Base-by-base conservation (phyloP, 1,139 yeast species). In the Eremothecium coryli region DNA sequence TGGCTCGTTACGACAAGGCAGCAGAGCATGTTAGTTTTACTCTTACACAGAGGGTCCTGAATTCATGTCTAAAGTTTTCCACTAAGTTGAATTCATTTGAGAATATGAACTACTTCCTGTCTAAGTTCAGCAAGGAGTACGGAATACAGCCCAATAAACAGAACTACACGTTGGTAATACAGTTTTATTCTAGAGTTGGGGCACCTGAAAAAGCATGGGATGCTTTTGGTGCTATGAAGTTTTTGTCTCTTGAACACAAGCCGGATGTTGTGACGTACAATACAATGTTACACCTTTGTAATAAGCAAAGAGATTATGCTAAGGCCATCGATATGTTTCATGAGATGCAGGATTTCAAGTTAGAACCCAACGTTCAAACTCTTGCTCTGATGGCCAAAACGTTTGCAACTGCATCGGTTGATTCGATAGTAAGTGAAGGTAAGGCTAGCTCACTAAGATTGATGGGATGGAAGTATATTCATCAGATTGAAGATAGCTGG, bases 141-240 rank as follows among this genome's bases (percentile, higher is more conserved):
- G 70, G 68, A 0, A 41, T 80, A 4, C 61, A 63, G 26, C 82
- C 90, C 2, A 65, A 76, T 5, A 62, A 68, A n/a, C 60, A 64
- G 3, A 67, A 80, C 3, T 80, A 78, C 47, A 69, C 82, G 1
- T 72, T 76, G 17, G 66, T 85, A 1, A 56, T 86, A 35, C 78
- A 79, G 41, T 70, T 85, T 14, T 78, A 82, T 49, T 74, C 76
- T 3, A 68, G 73, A 38, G 52, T 71, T 15, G 61, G 62, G 16
- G 70, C 76, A 40, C 74, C 67, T 43, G 59, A 66, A 23, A 76
- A 73, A 43, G 95, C 95, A 0, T 70, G 73, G 38, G 75, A 76
- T 34, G 65, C 82, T 1, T 90, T 90, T 54, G 90, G 81, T 47
- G 73, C 85, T 43, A 78, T 90, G 86, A 88, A 85, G 54, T 88